phyloP scores from a whole-genome alignment of 768 basidiomycete genomes.

The Tricholoma sp. region DNA sequence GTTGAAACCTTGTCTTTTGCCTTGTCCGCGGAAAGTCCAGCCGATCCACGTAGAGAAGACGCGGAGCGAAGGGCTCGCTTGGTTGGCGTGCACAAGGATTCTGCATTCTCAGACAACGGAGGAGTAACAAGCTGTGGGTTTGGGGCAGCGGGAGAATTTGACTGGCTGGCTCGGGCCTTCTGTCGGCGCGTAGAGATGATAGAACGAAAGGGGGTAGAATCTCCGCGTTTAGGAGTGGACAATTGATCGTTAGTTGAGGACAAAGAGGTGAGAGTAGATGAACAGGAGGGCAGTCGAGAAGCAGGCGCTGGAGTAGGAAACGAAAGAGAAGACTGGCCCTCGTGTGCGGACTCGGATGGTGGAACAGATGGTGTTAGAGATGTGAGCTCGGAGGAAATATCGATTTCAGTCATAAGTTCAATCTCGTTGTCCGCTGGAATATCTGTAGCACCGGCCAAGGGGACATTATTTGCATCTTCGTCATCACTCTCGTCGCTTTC shows the following conservation, averaged over 20 bases:
- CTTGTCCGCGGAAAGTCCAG: slow-evolving; percentile 29
- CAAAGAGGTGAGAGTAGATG: slow-evolving; percentile 38
- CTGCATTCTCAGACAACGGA: slow-evolving; percentile 40
- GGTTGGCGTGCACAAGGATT: slow-evolving; percentile 20
- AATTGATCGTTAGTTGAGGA: slow-evolving; percentile 29
- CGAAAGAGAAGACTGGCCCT: slow-evolving; percentile 21
- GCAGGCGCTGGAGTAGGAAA: slow-evolving; percentile 28
- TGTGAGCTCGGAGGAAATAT: slow-evolving; percentile 41
- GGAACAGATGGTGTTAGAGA: slow-evolving; percentile 36
- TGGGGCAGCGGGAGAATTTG: slow-evolving; percentile 3
- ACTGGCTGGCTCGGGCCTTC: slow-evolving; percentile 31
- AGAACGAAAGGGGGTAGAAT: slow-evolving; percentile 42
- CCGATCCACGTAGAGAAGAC: slow-evolving; percentile 20
- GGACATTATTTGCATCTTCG: slow-evolving; percentile 42
- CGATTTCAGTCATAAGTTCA: slow-evolving; percentile 47
- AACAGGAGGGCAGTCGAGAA: slow-evolving; percentile 28
- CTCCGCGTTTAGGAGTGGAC: slow-evolving; percentile 26
- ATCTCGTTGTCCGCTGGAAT: slow-evolving; percentile 47
- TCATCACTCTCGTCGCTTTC: slow-evolving; percentile 62
- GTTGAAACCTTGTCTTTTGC: slow-evolving; percentile 29
- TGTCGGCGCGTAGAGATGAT: slow-evolving; percentile 59
- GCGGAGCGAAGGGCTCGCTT: slow-evolving; percentile 31
- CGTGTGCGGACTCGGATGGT: slow-evolving; percentile 27
- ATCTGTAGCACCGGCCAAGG: slow-evolving; percentile 42
- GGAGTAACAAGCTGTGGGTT: slow-evolving; percentile 40